phyloP scores from a whole-genome alignment of 495 filamentous ascomycete genomes.

The Penicillium ochrochloron region DNA sequence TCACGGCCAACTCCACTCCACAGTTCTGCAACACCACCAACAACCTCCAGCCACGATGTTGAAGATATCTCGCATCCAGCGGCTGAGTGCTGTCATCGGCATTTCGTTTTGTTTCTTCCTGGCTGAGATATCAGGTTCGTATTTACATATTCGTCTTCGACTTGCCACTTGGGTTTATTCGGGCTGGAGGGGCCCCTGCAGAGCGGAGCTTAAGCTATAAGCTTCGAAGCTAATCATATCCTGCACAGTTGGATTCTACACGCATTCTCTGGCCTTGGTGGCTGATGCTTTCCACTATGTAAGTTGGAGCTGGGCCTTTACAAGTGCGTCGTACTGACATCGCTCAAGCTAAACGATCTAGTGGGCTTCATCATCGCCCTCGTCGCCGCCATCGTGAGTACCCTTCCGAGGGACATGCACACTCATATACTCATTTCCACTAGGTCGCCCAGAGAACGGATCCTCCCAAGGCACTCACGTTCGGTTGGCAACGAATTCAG shows the following conservation, averaged over 20 bases:
- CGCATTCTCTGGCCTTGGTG: slow-evolving; percentile 83
- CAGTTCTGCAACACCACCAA: neutral
- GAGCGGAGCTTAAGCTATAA: neutral
- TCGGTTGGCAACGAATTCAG: slow-evolving; percentile 80
- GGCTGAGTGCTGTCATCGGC: slow-evolving; percentile 39
- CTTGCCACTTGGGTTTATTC: neutral
- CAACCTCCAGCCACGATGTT: neutral
- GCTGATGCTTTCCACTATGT: slow-evolving; percentile 97
- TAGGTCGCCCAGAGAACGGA: slow-evolving; percentile 28
- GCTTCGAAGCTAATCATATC: neutral
- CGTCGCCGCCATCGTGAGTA: slow-evolving; percentile 56
- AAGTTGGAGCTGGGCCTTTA: slow-evolving; percentile 25
- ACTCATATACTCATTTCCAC: neutral
- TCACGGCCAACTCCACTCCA: neutral
- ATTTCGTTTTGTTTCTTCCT: slow-evolving; percentile 48
- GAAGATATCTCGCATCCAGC: slow-evolving; percentile 27
- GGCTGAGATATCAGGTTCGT: slow-evolving; percentile 45
- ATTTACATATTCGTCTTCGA: neutral
- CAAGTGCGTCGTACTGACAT: neutral
- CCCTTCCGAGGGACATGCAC: neutral
- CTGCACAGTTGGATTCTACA: slow-evolving; percentile 68
- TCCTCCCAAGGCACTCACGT: slow-evolving; percentile 41
- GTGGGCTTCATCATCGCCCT: slow-evolving; percentile 83
- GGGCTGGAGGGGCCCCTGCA: neutral
- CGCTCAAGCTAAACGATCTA: slow-evolving; percentile 81